phyloP scores from a whole-genome alignment of 768 basidiomycete species.

The Tylopilus cervinicoccineus region DNA sequence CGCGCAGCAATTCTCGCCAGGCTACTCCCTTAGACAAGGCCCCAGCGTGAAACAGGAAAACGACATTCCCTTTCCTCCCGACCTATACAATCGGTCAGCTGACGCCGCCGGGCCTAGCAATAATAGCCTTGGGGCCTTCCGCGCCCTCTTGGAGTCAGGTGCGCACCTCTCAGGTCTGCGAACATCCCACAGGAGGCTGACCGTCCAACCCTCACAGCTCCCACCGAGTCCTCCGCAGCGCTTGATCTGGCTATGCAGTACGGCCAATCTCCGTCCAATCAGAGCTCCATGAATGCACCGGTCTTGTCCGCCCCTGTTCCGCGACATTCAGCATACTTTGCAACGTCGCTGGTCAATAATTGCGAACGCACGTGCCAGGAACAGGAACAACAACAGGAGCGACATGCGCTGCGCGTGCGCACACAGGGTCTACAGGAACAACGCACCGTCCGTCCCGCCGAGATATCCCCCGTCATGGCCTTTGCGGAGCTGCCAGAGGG shows the following conservation, averaged over 20 bases:
- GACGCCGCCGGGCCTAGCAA: constrained; percentile 23
- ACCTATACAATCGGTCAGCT: constrained; percentile 22
- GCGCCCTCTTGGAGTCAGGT: constrained; percentile 28
- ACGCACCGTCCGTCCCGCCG: constrained; percentile 30
- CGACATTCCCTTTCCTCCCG: constrained; percentile 24
- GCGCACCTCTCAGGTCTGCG: constrained; percentile 11
- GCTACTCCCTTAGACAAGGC: constrained; percentile 22
- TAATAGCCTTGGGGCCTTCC: constrained; percentile 19
- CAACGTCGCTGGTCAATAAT: constrained; percentile 26
- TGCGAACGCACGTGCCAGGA: constrained; percentile 38
- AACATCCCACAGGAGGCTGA: constrained; percentile 4
- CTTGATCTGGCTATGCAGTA: constrained; percentile 28
- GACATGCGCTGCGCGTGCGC: constrained; percentile 27
- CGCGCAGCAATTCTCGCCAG: constrained; percentile 18
- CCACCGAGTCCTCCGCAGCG: constrained; percentile 16
- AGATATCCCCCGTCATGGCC: constrained; percentile 30
- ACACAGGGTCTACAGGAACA: constrained; percentile 33
- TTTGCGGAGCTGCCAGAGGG: constrained; percentile 27
- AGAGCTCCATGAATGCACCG: constrained; percentile 20
- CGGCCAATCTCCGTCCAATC: constrained; percentile 13
- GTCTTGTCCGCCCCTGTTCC: constrained; percentile 31
- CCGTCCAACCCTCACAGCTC: constrained; percentile 10
- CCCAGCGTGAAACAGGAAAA: constrained; percentile 27
- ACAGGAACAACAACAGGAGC: constrained; percentile 34
- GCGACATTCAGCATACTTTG: constrained; percentile 32